Evolutionary conservation across 2,329 filamentous ascomycete species (phyloP), one percentile per base, ranked within the genome.

Genomic region (Emergomyces orientalis): DNA sequence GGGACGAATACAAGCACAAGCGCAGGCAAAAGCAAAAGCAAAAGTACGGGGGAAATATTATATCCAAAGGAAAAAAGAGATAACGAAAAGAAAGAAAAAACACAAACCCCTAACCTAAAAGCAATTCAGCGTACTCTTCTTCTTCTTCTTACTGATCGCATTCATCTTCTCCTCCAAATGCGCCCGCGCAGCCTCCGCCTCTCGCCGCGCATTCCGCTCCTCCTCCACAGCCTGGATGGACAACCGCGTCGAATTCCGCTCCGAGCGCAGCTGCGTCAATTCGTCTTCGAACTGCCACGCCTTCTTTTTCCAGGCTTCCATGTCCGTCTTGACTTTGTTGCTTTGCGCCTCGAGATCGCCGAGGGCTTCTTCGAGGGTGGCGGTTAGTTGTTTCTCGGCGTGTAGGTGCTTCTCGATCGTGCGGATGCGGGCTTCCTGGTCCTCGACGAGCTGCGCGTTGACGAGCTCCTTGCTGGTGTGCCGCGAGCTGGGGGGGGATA

Each of bases 341-440:
- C 89, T 91, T 69, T 95, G 91, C 62, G 86, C 85, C 77, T 99
- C 94, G 45, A 99, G 85, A 71, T 99, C 94, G 1, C 91, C 93
- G 37, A 99, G 85, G 7, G 94, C 94, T 77, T 97, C 93, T 75
- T 99, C 94, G 47, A 99, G 84, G 1, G 93, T 97, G 57, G 90
- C 88, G 0, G 93, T 99, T 64, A 99, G 86, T 75, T 97, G 93
- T 74, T 96, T 96, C 81, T 99, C 94, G 3, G 94, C 94, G 67
- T 89, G 88, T 30, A 99, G 84, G 72, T 97, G 91, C 80, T 97
- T 97, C 81, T 99, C 93, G 66, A 99, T 96, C 7, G 91, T 95
- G 64, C 89, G 88, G 72, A 99, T 95, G 66, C 92, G 91, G 52
- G 90, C 89, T 74, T 99, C 94, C 74, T 97, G 92, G 70, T 99